These are phyloP conservation scores for Galerina marginata DNA, from an alignment of 768 basidiomycete species.

Conservation along the genomic window DNA sequence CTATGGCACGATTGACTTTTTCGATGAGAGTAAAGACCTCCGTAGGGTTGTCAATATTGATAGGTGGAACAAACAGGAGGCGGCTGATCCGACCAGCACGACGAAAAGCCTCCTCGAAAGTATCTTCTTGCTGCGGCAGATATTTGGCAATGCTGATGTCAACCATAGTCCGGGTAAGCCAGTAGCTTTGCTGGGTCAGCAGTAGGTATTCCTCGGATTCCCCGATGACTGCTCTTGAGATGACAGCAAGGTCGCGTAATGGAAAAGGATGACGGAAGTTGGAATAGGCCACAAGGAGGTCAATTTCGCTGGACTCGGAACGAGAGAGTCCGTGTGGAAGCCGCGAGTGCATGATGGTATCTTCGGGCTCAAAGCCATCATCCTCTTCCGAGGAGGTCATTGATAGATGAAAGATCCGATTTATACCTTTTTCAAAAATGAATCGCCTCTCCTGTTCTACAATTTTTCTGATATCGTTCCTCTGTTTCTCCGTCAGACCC, in stretches of 20 bases:
- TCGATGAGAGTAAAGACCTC: background rate
- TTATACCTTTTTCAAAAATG: background rate
- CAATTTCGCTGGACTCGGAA: background rate
- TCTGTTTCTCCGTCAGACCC: background rate
- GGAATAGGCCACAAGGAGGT: background rate
- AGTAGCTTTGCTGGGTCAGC: background rate
- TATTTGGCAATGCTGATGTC: background rate
- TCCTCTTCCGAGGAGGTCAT: background rate
- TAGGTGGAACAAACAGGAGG: background rate
- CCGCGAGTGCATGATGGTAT: background rate
- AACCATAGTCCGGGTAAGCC: background rate
- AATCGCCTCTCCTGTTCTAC: background rate
- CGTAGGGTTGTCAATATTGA: background rate
- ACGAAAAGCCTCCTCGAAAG: background rate
- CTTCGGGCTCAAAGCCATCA: background rate
- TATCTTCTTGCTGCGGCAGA: background rate
- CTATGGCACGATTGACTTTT: background rate
- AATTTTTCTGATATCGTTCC: background rate
- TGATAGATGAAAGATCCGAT: background rate
- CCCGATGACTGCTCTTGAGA: background rate
- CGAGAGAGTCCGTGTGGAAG: background rate
- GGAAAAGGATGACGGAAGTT: background rate
- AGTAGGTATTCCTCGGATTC: background rate
- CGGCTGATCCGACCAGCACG: background rate
- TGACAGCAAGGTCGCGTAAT: conserved; percentile 1